phyloP scores from a whole-genome alignment of 345 rosid species.

The Fremontodendron californicum region DNA sequence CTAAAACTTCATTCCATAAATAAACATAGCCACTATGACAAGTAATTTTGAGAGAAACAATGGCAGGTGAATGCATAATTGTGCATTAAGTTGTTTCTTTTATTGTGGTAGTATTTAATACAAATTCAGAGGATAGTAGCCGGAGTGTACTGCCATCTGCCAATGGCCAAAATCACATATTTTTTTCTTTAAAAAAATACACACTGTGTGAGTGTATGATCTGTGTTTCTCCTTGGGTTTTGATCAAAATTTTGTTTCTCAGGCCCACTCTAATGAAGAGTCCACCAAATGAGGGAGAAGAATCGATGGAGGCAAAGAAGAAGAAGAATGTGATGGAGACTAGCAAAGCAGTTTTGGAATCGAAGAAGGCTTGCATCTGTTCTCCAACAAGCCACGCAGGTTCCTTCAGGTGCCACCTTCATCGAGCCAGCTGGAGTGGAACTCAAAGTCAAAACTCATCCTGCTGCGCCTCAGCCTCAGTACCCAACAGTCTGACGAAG shows the following conservation, averaged over 20 bases:
- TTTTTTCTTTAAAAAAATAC: background rate
- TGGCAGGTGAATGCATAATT: background rate
- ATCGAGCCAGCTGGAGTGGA: background rate
- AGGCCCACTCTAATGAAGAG: background rate
- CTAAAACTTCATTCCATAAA: too few species aligned
- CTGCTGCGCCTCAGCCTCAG: background rate
- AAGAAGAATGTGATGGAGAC: background rate
- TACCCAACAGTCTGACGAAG: background rate
- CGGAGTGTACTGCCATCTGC: background rate
- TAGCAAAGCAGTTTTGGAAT: background rate
- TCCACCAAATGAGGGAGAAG: background rate
- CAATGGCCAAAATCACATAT: too few species aligned
- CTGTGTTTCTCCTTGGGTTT: background rate
- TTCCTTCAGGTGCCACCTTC: slow-evolving; percentile 35
- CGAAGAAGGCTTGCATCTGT: slow-evolving; percentile 21
- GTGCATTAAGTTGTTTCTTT: background rate
- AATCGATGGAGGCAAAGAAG: background rate
- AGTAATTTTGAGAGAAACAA: background rate
- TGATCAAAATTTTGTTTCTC: background rate
- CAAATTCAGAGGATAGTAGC: background rate
- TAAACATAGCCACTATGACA: too few species aligned
- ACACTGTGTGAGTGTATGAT: background rate
- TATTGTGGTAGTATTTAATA: background rate
- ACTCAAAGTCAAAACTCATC: background rate
- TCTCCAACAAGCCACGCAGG: slow-evolving; percentile 28